These are phyloP conservation scores for Hyaloscypha hepaticicola DNA, from an alignment of 495 filamentous ascomycete genomes.

Conservation along the genomic window DNA sequence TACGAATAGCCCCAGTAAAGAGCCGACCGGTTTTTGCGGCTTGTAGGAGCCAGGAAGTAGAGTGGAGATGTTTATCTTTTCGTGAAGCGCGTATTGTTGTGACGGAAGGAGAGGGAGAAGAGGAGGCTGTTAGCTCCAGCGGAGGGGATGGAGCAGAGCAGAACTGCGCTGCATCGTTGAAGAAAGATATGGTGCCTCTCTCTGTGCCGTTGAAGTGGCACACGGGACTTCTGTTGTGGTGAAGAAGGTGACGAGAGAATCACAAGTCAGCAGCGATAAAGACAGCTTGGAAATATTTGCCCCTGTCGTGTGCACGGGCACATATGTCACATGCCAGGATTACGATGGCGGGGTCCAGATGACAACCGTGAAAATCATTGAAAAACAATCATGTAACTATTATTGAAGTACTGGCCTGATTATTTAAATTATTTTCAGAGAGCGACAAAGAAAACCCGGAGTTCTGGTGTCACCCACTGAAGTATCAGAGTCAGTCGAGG, in stretches of 20 bases:
- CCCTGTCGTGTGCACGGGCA: background rate
- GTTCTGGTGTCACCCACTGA: background rate
- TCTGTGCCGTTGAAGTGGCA: conserved; percentile 29
- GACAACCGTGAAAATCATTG: background rate
- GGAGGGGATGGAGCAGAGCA: conserved; percentile 27
- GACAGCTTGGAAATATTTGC: background rate
- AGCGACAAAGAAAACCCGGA: background rate
- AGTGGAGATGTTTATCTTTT: conserved; percentile 48
- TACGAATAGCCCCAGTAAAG: conserved; percentile 49
- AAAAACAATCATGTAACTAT: background rate
- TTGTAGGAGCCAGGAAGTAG: conserved; percentile 44
- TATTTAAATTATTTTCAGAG: background rate
- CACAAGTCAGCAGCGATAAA: conserved; percentile 2
- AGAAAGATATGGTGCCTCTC: conserved; percentile 28
- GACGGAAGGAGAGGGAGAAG: conserved; percentile 9
- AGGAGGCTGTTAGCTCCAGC: conserved; percentile 29
- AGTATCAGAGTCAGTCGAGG: background rate
- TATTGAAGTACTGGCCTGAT: background rate
- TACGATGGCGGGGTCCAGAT: background rate
- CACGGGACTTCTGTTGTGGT: conserved; percentile 9
- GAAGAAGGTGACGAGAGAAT: conserved; percentile 5
- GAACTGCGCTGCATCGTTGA: conserved; percentile 32
- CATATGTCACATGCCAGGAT: conserved; percentile 11
- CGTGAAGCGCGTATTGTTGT: conserved; percentile 42
- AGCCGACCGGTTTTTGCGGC: conserved; percentile 46